Evolutionary conservation across 257 asterid species (phyloP), one percentile per base, ranked within the genome.

Genomic region (Petunia axillaris): DNA sequence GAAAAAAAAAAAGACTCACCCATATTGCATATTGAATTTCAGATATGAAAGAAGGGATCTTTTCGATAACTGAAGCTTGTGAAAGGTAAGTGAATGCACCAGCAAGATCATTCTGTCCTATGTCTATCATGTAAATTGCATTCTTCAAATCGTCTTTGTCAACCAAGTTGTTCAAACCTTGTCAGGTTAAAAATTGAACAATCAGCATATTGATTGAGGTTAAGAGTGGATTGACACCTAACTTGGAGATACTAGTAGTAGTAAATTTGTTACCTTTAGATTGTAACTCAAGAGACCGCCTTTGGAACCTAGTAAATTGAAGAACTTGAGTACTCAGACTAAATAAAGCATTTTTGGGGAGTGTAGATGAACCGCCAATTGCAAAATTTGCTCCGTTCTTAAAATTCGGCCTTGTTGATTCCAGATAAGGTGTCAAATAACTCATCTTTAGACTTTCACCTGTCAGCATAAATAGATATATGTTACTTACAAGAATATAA

Each of bases 61-160:
- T 82, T n/a, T 60, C 57, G 43, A 83, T 78, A 16, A 82, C 88
- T 82, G 77, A 6, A 39, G 35, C 64, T 78, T 83, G 64, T 3
- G 93, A 82, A 63, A 83, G 82, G 15, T 48, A 2, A 7, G 59
- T 46, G 46, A 89, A 83, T 60, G 89, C 82, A 6, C 46, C 76
- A 0, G 85, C 37, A 3, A 89, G 75, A 79, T 90, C 93, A 80
- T 90, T 90, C 37, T 89, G 91, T 46, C 91, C 94, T 3, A 90
- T 90, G 79, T 90, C 94, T 36, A 89, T 25, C 25, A 75, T 87
- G 83, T 86, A 89, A 0, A 87, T 10, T 2, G 91, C 94, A 5
- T 80, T 79, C 39, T 70, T 41, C 74, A 87, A 86, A 37, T 80
- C 90, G 8, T 86, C 78, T 9, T 81, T 76, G 0, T 82, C 87